Percentiles rank a stretch among this genome's conserved stretches.
Evolutionary conservation across 2,329 filamentous ascomycete genomes (phyloP).

Genomic region (Ascochyta rabiei): DNA sequence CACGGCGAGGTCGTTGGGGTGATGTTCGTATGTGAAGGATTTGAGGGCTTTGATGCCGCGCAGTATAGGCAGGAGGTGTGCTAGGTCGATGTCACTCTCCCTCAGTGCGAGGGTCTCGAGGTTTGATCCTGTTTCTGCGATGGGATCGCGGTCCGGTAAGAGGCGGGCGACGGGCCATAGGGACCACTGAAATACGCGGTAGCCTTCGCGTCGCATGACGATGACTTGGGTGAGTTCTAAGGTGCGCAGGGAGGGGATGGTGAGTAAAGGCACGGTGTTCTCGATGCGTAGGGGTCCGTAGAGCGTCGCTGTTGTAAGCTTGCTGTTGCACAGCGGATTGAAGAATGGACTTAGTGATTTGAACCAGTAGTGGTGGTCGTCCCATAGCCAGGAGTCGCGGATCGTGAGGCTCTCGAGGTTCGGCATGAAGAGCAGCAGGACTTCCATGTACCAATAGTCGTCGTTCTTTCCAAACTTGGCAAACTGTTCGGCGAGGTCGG

Average conservation of each 20-base stretch:
- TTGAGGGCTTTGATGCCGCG: background rate
- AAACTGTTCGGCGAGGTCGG: conserved; percentile 1
- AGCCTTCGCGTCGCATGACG: conserved; percentile 9
- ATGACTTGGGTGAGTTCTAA: conserved; percentile 2
- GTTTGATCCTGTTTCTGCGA: background rate
- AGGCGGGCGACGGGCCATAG: background rate
- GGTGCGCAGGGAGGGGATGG: conserved; percentile 1
- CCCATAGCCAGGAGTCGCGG: conserved; percentile 4
- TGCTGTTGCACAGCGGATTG: background rate
- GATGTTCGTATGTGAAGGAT: conserved; percentile 6
- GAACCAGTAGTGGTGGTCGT: conserved; percentile 18
- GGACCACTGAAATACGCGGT: conserved; percentile 8
- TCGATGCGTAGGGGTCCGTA: conserved; percentile 4
- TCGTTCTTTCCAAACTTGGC: conserved; percentile 1
- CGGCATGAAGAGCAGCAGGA: conserved; percentile 5
- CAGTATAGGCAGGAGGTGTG: background rate
- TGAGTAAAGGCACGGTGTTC: conserved; percentile 5
- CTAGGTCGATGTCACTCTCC: background rate
- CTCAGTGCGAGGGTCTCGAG: background rate
- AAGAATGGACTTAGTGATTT: conserved; percentile 3
- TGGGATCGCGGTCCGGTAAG: background rate
- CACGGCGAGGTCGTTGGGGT: background rate
- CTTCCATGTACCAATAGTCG: conserved; percentile 12
- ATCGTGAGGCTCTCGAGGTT: background rate
- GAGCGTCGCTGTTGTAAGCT: background rate